These are phyloP conservation scores for Thelephora terrestris DNA, from an alignment of 1,284 basidiomycete species.

Conservation along the genomic window DNA sequence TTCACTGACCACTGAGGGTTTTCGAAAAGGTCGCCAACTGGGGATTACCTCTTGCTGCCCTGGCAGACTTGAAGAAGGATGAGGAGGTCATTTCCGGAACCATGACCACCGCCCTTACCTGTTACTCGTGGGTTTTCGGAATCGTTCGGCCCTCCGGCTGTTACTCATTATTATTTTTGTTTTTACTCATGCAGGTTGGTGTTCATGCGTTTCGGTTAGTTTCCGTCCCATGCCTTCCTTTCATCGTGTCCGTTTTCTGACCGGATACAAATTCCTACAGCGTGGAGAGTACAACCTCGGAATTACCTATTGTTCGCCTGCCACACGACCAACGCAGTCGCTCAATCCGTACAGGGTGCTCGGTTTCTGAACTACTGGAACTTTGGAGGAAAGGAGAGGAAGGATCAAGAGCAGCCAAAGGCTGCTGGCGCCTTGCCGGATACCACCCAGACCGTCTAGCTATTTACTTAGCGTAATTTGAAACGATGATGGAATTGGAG, in stretches of 20 bases:
- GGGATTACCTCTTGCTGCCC: conserved; percentile 88
- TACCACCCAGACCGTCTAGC: too few relatives aligned
- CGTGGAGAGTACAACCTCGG: conserved; percentile 90
- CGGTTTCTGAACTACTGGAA: conserved; percentile 89
- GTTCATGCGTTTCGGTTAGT: conserved; percentile 88
- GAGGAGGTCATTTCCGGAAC: conserved; percentile 92
- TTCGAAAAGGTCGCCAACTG: conserved; percentile 86
- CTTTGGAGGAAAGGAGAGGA: conserved; percentile 65
- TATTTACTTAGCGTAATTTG: conserved; percentile 13
- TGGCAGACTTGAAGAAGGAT: conserved; percentile 85
- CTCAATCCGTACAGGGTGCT: conserved; percentile 73
- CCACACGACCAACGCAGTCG: conserved; percentile 83
- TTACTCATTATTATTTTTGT: conserved; percentile 1
- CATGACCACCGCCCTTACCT: conserved; percentile 85
- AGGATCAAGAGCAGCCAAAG: conserved; percentile 22
- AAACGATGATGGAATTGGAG: conserved; percentile 9
- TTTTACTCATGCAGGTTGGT: conserved; percentile 51
- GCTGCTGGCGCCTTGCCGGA: not conserved
- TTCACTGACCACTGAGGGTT: not conserved
- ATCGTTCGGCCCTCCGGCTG: not conserved
- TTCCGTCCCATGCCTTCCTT: conserved; percentile 1
- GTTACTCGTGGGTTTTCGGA: conserved; percentile 73
- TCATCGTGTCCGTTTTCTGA: conserved; percentile 1
- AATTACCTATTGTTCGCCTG: conserved; percentile 94
- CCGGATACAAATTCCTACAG: conserved; percentile 27